Percentiles rank a stretch among this genome's conserved stretches.
Evolutionary conservation across 75 land plant genomes (phyloP).

Genomic region (Gnetum montanum): DNA sequence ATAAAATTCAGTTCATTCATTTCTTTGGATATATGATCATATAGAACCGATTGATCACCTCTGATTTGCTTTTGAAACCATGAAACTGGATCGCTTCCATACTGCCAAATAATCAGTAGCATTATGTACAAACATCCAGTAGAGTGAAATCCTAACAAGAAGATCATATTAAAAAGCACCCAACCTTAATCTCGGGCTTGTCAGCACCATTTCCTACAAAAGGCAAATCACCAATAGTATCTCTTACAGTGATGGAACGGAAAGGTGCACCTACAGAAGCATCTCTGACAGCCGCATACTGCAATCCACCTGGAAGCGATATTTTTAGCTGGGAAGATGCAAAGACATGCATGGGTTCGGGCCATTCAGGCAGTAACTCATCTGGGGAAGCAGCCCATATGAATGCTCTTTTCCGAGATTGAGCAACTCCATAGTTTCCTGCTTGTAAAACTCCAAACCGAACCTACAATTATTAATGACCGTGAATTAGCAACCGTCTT

Average conservation of each 20-base stretch:
- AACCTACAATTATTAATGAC: conserved; percentile 35
- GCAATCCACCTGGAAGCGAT: conserved; percentile 29
- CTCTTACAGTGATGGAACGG: conserved; percentile 84
- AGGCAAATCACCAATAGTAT: conserved; percentile 92
- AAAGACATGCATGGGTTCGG: conserved; percentile 93
- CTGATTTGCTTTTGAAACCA: conserved; percentile 92
- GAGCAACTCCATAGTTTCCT: conserved; percentile 91
- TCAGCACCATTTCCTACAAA: conserved; percentile 82
- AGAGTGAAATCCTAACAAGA: not conserved
- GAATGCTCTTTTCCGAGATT: conserved; percentile 87
- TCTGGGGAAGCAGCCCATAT: conserved; percentile 95
- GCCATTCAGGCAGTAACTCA: conserved; percentile 87
- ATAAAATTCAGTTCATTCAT: conserved; percentile 94
- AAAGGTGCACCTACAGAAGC: conserved; percentile 86
- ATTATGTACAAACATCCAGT: not conserved
- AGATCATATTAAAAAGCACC: not conserved
- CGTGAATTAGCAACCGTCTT: not conserved
- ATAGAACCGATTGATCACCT: conserved; percentile 30
- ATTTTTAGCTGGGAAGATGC: conserved; percentile 69
- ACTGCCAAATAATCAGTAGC: conserved; percentile 28
- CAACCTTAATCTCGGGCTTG: conserved; percentile 31
- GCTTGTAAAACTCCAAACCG: conserved; percentile 96
- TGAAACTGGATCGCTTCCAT: conserved; percentile 62
- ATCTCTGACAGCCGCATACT: conserved; percentile 79
- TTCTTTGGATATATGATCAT: conserved; percentile 89